These are phyloP conservation scores for Breviolum minutum DNA, from an alignment of 73 alveolate genomes.

Conservation along the genomic window DNA sequence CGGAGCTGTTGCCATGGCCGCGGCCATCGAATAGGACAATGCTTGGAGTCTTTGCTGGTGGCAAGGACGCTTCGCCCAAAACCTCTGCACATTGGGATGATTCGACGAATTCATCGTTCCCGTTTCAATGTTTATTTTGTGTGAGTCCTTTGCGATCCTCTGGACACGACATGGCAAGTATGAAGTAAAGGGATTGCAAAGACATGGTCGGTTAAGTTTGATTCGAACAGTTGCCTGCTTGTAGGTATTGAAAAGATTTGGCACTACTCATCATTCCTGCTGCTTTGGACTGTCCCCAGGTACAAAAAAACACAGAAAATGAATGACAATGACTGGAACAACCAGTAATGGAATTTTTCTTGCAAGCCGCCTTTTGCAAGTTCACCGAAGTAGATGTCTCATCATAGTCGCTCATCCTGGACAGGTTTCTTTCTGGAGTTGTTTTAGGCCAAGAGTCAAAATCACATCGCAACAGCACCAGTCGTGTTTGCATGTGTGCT, in stretches of 20 bases:
- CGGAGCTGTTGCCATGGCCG: constrained; percentile 78
- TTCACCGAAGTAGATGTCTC: constrained; percentile 21
- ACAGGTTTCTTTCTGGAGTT: background rate
- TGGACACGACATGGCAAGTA: background rate
- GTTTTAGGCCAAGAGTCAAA: background rate
- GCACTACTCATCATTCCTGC: too few relatives aligned
- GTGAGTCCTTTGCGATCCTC: background rate
- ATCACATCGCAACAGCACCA: too few relatives aligned
- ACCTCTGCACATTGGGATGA: background rate
- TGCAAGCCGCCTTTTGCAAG: constrained; percentile 55
- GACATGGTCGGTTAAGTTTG: too few relatives aligned
- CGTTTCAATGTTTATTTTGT: background rate
- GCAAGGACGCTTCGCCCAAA: background rate
- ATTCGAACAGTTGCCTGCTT: too few relatives aligned
- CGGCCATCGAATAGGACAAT: constrained; percentile 76
- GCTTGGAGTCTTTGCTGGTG: constrained; percentile 36
- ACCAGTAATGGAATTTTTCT: background rate
- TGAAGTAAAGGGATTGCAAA: too few relatives aligned
- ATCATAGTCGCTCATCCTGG: constrained; percentile 87
- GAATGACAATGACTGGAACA: too few relatives aligned
- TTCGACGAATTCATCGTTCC: too few relatives aligned
- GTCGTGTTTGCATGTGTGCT: background rate
- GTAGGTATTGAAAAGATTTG: too few relatives aligned
- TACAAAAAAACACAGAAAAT: too few relatives aligned
- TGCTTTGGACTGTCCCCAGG: too few relatives aligned